phyloP scores from a whole-genome alignment of 225 moss, liverwort and hornwort genomes.

The Climacium dendroides region DNA sequence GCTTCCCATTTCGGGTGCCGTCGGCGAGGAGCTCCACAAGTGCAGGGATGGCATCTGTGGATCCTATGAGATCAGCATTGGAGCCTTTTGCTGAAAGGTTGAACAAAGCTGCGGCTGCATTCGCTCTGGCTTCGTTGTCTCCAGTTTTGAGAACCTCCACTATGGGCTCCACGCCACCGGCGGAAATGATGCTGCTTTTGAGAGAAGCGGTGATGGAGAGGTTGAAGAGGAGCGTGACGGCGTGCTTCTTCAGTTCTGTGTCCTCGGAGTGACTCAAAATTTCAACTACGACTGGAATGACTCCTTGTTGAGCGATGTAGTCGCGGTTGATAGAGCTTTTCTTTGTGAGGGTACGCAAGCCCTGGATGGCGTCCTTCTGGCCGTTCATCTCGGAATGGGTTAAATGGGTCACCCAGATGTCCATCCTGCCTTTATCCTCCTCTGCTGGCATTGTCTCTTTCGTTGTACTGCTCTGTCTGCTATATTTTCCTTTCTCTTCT shows the following conservation, averaged over 20 bases:
- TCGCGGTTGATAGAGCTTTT: conserved; percentile 45
- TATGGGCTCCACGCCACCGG: conserved; percentile 42
- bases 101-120: conserved; percentile 29
- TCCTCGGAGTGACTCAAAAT: conserved; percentile 13
- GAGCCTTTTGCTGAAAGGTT: conserved; percentile 42
- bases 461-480: neutral
- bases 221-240: conserved; percentile 72
- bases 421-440: conserved; percentile 16
- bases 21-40: conserved; percentile 15
- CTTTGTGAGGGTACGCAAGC: conserved; percentile 47
- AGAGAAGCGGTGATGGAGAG: conserved; percentile 64
- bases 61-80: conserved; percentile 30
- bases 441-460: neutral
- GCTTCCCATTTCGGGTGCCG: conserved; percentile 16
- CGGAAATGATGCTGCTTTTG: conserved; percentile 48
- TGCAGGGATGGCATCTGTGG: conserved; percentile 20
- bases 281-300: conserved; percentile 36
- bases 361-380: conserved; percentile 17
- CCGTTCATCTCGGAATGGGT: neutral
- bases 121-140: conserved; percentile 18
- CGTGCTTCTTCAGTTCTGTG: conserved; percentile 49
- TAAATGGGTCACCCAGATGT: conserved; percentile 11
- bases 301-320: conserved; percentile 51
- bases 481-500: neutral
- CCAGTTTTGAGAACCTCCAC: conserved; percentile 31